These are phyloP conservation scores for Phoma herbarum DNA, from an alignment of 2,329 filamentous ascomycete genomes.

Conservation along the genomic window DNA sequence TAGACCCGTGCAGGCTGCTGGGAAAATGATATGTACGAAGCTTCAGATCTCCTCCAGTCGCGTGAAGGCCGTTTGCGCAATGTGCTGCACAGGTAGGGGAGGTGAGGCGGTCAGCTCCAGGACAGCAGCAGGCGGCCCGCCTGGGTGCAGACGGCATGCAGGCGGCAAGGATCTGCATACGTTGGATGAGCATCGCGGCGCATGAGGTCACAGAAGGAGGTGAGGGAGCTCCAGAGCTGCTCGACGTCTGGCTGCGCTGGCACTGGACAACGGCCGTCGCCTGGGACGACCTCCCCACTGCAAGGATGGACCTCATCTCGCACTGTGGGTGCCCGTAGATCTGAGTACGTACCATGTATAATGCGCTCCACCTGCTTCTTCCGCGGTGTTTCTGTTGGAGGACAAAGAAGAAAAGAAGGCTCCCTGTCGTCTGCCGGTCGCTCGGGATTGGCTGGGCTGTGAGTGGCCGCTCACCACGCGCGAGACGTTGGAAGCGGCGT, in stretches of 20 bases:
- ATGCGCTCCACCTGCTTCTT: slow-evolving; percentile 15
- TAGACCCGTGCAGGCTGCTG: slow-evolving; percentile 36
- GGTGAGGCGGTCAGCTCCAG: slow-evolving; percentile 43
- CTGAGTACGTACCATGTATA: slow-evolving; percentile 14
- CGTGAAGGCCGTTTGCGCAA: slow-evolving; percentile 29
- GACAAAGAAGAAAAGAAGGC: slow-evolving; percentile 9
- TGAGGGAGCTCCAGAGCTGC: slow-evolving; percentile 9
- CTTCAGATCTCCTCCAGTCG: slow-evolving; percentile 40
- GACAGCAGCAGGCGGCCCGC: slow-evolving; percentile 32
- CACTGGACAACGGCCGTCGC: slow-evolving; percentile 12
- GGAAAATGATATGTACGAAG: slow-evolving; percentile 45
- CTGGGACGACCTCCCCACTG: slow-evolving; percentile 18
- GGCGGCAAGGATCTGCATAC: slow-evolving; percentile 22
- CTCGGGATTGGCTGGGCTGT: slow-evolving; percentile 18
- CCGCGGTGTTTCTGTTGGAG: slow-evolving; percentile 4
- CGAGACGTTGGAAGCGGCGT: slow-evolving; percentile 28
- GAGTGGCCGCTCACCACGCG: slow-evolving; percentile 19
- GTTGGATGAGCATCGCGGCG: slow-evolving; percentile 18
- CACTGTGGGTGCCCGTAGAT: slow-evolving; percentile 16
- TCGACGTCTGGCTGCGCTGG: slow-evolving; percentile 17
- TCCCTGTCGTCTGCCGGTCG: slow-evolving; percentile 15
- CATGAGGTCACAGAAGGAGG: slow-evolving; percentile 31
- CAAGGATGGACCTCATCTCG: slow-evolving; percentile 18
- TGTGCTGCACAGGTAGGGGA: slow-evolving; percentile 28
- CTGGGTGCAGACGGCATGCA: slow-evolving; percentile 24